Percentiles rank a stretch among this genome's conserved stretches.
Conservation (phyloP, 2,329 filamentous ascomycete species). For the Cladosporium austrohemisphaericum region DNA sequence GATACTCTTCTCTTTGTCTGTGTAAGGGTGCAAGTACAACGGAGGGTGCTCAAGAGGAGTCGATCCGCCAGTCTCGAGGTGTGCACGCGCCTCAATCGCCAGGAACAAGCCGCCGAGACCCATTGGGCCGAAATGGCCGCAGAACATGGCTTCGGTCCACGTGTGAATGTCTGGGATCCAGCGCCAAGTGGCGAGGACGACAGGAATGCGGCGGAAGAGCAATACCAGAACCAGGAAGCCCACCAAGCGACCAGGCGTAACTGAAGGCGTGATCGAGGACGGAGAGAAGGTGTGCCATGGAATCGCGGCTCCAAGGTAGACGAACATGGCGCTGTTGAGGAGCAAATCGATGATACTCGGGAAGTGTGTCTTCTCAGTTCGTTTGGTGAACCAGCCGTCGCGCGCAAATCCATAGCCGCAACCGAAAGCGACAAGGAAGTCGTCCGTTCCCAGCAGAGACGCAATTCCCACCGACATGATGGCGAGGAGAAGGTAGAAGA, state of each 20-base stretch:
- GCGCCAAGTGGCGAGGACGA: slow-evolving; percentile 47
- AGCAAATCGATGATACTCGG: slow-evolving; percentile 53
- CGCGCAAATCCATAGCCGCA: slow-evolving; percentile 54
- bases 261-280: slow-evolving; percentile 37
- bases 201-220: slow-evolving; percentile 50
- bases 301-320: slow-evolving; percentile 55
- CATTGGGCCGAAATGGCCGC: slow-evolving; percentile 57
- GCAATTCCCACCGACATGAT: slow-evolving; percentile 51
- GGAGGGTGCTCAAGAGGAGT: slow-evolving; percentile 45
- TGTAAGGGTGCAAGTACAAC: slow-evolving; percentile 30
- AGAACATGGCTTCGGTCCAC: slow-evolving; percentile 52
- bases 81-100: slow-evolving; percentile 52
- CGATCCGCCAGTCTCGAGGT: slow-evolving; percentile 49
- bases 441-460: slow-evolving; percentile 50
- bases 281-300: slow-evolving; percentile 47
- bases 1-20: slow-evolving; percentile 38
- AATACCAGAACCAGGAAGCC: slow-evolving; percentile 48
- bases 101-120: slow-evolving; percentile 56
- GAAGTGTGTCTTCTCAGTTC: slow-evolving; percentile 45
- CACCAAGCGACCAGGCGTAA: slow-evolving; percentile 42
- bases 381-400: slow-evolving; percentile 51
- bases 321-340: slow-evolving; percentile 54
- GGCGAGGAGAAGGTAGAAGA: slow-evolving; percentile 55
- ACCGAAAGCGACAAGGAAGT: slow-evolving; percentile 56
- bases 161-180: slow-evolving; percentile 49